Base-by-base conservation (phyloP, 345 rosid species). In the Nasturtium officinale region DNA sequence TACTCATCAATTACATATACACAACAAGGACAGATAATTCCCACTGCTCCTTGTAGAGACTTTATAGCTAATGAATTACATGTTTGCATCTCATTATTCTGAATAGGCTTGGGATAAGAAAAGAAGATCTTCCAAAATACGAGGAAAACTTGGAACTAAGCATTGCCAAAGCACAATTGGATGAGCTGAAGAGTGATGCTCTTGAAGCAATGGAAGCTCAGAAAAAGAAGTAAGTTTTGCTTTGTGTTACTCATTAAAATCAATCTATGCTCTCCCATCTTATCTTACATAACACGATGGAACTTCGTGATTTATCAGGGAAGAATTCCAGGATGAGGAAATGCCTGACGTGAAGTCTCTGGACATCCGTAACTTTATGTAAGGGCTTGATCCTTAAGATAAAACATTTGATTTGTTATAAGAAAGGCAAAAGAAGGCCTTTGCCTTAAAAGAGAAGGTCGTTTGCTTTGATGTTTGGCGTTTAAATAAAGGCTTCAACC, bases 191-290 rank as follows among this genome's bases (percentile, higher is more conserved):
- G 85, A 89, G 91, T 75, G 92, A 90, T 65, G 96, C 97, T 45
- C 38, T 86, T 57, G 99, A 96, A 77, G 97, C 91, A 21, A 92
- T 96, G 98, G 97, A 90, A 79, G 79, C 98, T 58, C 98, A 92
- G 79, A 85, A 82, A 86, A 96, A 96, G 84, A 84, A 89, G 99
- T 92, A 77, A 54, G 61, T 35, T 40, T 8, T 61, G 52, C 15
- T 2, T 15, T 8, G 25, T 9, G 50, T 61, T 20, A 11, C 32
- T 32, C 18, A 64, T 43, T 6, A 1, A 20, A 38, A 69, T 64
- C 42, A 13, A 40, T 25, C 16, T 40, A 50, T 71, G 28, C 35
- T 58, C 43, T 69, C 9, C 9, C 13, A 16, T 48, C 11, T 12
- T 12, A 64, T 38, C 23, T 12, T 33, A 25, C 15, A 6, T n/a